These are phyloP conservation scores for Lipomyces mesembrius DNA, from an alignment of 805 yeast genomes.

Conservation along the genomic window DNA sequence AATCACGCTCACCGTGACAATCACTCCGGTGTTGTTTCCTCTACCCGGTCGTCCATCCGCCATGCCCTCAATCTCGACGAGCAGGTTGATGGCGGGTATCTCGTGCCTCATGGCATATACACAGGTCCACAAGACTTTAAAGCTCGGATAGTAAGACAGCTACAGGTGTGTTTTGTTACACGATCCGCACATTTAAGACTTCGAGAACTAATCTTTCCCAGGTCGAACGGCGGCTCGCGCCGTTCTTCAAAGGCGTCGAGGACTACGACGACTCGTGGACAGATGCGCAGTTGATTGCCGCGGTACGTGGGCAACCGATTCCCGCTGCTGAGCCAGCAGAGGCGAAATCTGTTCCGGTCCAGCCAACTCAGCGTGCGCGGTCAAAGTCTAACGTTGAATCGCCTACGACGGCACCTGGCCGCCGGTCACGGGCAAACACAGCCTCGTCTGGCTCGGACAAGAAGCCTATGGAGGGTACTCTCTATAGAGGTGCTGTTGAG, in stretches of 20 bases:
- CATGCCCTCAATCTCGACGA: conserved; percentile 34
- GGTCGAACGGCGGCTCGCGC: conserved; percentile 74
- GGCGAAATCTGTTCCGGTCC: conserved; percentile 3
- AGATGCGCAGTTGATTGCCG: conserved; percentile 64
- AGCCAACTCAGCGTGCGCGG: conserved; percentile 20
- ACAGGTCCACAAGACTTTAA: conserved; percentile 74
- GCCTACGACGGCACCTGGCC: conserved; percentile 2
- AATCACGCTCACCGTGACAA: conserved; percentile 7
- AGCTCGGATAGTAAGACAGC: conserved; percentile 68
- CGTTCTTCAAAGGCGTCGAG: conserved; percentile 87
- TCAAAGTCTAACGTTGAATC: conserved; percentile 26
- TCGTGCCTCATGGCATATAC: conserved; percentile 92
- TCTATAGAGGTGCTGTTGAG: conserved; percentile 74
- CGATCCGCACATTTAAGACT: background rate
- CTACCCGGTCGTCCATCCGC: conserved; percentile 26
- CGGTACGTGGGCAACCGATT: conserved; percentile 43
- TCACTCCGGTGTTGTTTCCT: conserved; percentile 4
- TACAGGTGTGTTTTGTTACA: conserved; percentile 50
- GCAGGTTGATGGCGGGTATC: conserved; percentile 87
- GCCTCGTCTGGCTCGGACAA: conserved; percentile 25
- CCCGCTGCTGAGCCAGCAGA: conserved; percentile 28
- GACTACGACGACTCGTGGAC: conserved; percentile 76
- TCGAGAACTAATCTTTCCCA: conserved; percentile 2
- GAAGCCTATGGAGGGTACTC: conserved; percentile 49
- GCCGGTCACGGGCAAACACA: conserved; percentile 32